Evolutionary conservation across 1,284 basidiomycete species (phyloP).

Genomic region (Sutorius eximius): DNA sequence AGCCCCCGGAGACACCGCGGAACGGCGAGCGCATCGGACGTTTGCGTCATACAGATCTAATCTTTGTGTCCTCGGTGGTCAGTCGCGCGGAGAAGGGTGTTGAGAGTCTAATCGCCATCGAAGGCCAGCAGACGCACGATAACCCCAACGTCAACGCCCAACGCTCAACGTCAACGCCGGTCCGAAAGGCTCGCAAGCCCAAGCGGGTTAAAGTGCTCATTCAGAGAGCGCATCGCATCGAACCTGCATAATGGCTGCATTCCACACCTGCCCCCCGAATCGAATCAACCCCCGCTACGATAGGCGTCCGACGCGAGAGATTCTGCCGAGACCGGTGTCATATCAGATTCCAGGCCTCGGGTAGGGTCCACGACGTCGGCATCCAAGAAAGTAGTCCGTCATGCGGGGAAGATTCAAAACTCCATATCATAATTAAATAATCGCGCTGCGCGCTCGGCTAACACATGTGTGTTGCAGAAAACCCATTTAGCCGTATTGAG

Average conservation of each 20-base stretch:
- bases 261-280: too few relatives aligned
- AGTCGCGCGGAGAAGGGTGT: not conserved
- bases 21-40: constrained; percentile 13
- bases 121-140: not conserved
- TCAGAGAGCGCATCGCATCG: not conserved
- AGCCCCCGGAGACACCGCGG: constrained; percentile 9
- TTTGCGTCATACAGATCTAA: not conserved
- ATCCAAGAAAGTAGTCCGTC: not conserved
- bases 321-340: not conserved
- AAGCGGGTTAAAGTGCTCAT: too few relatives aligned
- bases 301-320: not conserved
- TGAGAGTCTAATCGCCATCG: not conserved
- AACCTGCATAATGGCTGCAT: too few relatives aligned
- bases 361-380: not conserved
- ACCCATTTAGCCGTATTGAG: not conserved
- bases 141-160: not conserved
- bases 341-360: not conserved
- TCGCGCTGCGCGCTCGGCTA: not conserved
- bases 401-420: not conserved
- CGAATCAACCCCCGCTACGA: not conserved
- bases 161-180: not conserved
- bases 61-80: not conserved
- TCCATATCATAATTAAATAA: not conserved
- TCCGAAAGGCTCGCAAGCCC: not conserved
- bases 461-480: not conserved